Conservation (phyloP, 2,329 filamentous ascomycete species). For the Aspergillus novoparasiticus region DNA sequence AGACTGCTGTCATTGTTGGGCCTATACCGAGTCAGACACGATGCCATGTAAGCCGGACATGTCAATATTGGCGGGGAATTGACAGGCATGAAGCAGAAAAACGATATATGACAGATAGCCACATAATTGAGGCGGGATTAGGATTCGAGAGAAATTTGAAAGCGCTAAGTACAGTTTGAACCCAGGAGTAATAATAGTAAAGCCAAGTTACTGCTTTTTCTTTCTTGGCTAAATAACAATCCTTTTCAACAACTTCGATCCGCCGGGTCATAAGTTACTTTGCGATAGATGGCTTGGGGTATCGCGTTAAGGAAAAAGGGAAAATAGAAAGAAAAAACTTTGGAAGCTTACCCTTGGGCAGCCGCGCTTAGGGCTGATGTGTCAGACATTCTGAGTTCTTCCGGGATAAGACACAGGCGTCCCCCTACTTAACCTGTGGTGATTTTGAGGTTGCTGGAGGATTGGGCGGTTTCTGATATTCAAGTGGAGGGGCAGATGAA, state of each 20-base stretch:
- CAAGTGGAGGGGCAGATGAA: not conserved
- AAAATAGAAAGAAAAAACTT: not conserved
- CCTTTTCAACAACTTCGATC: not conserved
- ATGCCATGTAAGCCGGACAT: not conserved
- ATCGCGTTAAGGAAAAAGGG: not conserved
- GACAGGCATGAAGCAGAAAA: not conserved
- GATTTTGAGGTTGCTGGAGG: not conserved
- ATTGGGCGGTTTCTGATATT: not conserved
- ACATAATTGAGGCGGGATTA: not conserved
- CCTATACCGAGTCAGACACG: slow-evolving; percentile 13
- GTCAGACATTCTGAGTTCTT: not conserved
- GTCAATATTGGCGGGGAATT: not conserved
- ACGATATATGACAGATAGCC: not conserved
- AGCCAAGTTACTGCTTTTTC: not conserved
- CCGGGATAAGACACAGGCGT: not conserved
- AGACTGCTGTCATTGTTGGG: slow-evolving; percentile 19
- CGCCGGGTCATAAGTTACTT: not conserved
- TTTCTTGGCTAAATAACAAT: not conserved
- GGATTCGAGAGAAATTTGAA: not conserved
- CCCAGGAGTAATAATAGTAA: not conserved
- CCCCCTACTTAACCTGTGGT: too few species aligned
- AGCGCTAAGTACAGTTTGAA: not conserved
- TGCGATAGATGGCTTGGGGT: too few species aligned
- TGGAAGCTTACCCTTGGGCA: not conserved
- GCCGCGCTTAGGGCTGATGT: not conserved